Evolutionary conservation across 202 grass and related monocot species (phyloP), one percentile per base, ranked within the genome.

Genomic region (Schoenoplectus tabernaemontani): DNA sequence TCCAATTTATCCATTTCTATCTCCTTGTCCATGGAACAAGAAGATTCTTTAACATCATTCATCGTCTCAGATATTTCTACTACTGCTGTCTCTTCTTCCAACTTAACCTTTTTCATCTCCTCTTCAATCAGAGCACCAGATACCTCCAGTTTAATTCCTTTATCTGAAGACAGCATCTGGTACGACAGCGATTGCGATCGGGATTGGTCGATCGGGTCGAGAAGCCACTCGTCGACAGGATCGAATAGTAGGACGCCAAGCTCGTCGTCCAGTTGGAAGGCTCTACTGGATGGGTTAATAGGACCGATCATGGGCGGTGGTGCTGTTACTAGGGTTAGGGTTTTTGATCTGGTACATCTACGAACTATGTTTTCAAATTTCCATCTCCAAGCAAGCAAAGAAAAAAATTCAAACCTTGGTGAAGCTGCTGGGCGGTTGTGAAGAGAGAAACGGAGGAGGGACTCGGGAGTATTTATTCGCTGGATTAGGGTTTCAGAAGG

Each of bases 161-260:
- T 56, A 36, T 78, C 53, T 1, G 75, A 23, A 16, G 30, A 34
- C 30, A 60, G n/a, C 75, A 78, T 78, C 65, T 22, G 65, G 17
- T 43, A 69, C 32, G 54, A 78, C 10, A 38, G 47, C 10, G 36
- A 41, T 12, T 58, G 75, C 8, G 75, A 59, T 9, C 44, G 72
- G 8, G 24, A 57, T 59, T 59, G 75, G 10, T 78, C 75, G 3
- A 59, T 41, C 1, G 75, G 75, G 75, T 78, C 75, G 56, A 78
- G 24, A 39, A 78, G 53, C 75, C 75, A 78, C 75, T 78, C 75
- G 24, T 59, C 50, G 33, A 78, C 75, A 3, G 75, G 75, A 54
- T 78, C 75, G 75, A 78, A 78, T 16, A 78, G 75, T 34, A 78
- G 38, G 33, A 39, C 37, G 32, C 60, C 54, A 12, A 78, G 47